Evolutionary conservation across 495 filamentous ascomycete species (phyloP).

Genomic region (Friedmanniomyces endolithicus): DNA sequence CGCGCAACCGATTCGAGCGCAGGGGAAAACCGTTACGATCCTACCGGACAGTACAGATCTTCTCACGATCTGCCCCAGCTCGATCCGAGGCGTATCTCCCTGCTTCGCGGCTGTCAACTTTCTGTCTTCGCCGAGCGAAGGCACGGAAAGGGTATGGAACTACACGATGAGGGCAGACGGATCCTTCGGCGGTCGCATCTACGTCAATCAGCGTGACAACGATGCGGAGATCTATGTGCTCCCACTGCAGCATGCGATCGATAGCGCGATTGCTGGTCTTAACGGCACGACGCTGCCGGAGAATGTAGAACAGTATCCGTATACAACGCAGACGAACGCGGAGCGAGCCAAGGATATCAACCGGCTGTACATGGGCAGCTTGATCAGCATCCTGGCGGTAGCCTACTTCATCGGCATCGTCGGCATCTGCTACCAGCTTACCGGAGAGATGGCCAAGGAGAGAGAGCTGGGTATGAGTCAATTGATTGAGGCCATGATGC

Average conservation of each 20-base stretch:
- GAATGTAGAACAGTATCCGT: conserved; percentile 51
- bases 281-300: conserved; percentile 31
- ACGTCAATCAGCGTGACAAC: conserved; percentile 46
- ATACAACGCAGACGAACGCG: conserved; percentile 52
- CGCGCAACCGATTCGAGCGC: conserved; percentile 35
- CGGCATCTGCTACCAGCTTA: conserved; percentile 57
- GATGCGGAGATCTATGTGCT: conserved; percentile 61
- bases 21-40: conserved; percentile 45
- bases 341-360: conserved; percentile 50
- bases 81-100: conserved; percentile 53
- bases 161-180: conserved; percentile 69
- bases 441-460: conserved; percentile 33
- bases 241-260: conserved; percentile 65
- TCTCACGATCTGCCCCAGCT: conserved; percentile 48
- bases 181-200: conserved; percentile 45
- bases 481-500: conserved; percentile 35
- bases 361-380: conserved; percentile 50
- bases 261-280: conserved; percentile 51
- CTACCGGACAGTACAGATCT: conserved; percentile 43
- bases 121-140: conserved; percentile 56
- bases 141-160: conserved; percentile 58
- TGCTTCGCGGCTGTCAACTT: conserved; percentile 73
- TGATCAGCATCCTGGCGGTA: conserved; percentile 56
- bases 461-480: conserved; percentile 32
- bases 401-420: conserved; percentile 63